A percentile compares a stretch with the other conserved stretches of the same genome.
phyloP scores from a whole-genome alignment of 306 rosid species.

The Erythrophleum fordii region DNA sequence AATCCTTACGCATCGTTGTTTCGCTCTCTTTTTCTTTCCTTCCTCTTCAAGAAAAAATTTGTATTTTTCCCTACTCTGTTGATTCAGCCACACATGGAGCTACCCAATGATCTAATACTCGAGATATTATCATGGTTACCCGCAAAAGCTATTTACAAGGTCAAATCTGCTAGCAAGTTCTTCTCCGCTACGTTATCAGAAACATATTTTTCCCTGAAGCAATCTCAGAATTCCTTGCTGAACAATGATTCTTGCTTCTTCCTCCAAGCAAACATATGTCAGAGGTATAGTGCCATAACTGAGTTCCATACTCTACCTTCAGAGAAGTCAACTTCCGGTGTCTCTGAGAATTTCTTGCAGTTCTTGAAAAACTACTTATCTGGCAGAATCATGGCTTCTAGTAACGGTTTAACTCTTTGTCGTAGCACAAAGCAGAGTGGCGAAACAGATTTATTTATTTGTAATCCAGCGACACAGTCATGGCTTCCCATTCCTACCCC shows the following conservation, averaged over 20 bases:
- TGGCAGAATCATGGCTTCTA: background rate
- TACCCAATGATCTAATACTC: background rate
- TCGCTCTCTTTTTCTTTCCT: too few relatives aligned
- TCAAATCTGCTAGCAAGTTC: background rate
- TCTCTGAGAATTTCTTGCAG: background rate
- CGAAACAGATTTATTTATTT: background rate
- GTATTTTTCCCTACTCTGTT: too few relatives aligned
- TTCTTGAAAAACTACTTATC: background rate
- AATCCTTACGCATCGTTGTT: too few relatives aligned
- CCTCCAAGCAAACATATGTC: background rate
- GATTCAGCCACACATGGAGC: too few relatives aligned
- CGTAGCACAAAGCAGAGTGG: background rate
- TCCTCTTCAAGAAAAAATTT: too few relatives aligned
- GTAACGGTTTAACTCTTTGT: slow-evolving; percentile 13
- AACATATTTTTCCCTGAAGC: background rate
- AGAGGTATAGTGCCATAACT: background rate
- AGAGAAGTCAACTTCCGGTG: background rate
- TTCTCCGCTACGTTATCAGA: background rate
- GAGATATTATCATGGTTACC: slow-evolving; percentile 18
- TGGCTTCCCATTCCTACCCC: background rate
- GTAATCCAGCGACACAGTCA: slow-evolving; percentile 5
- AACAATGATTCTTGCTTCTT: slow-evolving; percentile 14
- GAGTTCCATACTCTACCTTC: background rate
- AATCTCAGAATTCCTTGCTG: background rate
- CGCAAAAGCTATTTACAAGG: background rate